Percentiles rank a stretch among this genome's conserved stretches.
Conservation (phyloP, 2,329 filamentous ascomycete species). For the Penicillium vulpinum region DNA sequence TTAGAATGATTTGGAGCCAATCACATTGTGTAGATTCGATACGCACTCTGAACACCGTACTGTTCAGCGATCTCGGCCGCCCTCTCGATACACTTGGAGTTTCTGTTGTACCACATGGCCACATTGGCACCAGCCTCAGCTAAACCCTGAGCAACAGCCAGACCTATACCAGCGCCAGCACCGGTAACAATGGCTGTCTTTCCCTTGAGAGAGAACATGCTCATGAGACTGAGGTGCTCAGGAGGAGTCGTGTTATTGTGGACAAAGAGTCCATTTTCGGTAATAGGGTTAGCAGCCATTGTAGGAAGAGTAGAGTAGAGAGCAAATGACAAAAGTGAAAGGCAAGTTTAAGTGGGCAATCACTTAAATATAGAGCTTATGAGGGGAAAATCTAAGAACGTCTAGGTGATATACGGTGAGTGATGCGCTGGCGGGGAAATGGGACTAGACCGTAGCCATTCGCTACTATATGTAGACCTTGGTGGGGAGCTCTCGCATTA, state of each 20-base stretch:
- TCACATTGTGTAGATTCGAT: background rate
- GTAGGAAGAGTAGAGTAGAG: constrained; percentile 5
- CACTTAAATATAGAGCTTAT: constrained; percentile 16
- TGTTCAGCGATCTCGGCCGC: constrained; percentile 64
- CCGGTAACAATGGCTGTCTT: constrained; percentile 70
- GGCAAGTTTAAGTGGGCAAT: background rate
- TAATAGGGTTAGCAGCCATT: constrained; percentile 40
- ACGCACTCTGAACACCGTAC: constrained; percentile 62
- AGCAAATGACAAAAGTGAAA: background rate
- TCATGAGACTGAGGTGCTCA: constrained; percentile 53
- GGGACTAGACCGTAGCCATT: background rate
- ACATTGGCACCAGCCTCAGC: constrained; percentile 72
- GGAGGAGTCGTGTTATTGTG: constrained; percentile 58
- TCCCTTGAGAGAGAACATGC: constrained; percentile 68
- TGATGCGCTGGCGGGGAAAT: constrained; percentile 12
- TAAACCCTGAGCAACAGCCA: constrained; percentile 62
- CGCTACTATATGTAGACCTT: background rate
- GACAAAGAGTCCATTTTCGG: constrained; percentile 52
- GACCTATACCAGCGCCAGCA: constrained; percentile 68
- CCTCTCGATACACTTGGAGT: constrained; percentile 62
- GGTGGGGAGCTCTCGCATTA: constrained; percentile 3
- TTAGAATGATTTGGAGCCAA: constrained; percentile 5
- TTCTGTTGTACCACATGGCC: constrained; percentile 71
- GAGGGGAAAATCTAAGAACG: background rate
- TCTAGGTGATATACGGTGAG: constrained; percentile 10